Evolutionary conservation across 257 asterid species (phyloP), one percentile per base, ranked within the genome.

Genomic region (Salvia hispanica): DNA sequence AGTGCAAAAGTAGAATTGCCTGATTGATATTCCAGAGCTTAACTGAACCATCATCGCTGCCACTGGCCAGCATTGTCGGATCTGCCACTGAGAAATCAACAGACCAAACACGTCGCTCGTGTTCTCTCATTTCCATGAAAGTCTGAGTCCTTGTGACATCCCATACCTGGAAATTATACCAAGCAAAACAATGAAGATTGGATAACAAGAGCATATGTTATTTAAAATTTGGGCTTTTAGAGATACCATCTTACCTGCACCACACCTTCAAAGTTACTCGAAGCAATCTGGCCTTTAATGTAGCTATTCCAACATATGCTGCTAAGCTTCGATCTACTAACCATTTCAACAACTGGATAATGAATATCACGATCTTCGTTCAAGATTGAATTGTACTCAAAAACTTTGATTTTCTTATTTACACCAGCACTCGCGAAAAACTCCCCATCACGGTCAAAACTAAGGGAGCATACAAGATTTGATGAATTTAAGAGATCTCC

Each of bases 1-100:
- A 88, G 95, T 92, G 91, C 96, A 82, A 84, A 90, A 86, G 67
- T 82, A 90, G 76, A 86, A 85, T 91, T 94, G 96, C 99, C 99
- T 94, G 99, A 94, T 94, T 94, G 88, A 88, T 91, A 89, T 91
- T 94, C 99, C 99, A 94, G 74, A 94, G 98, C 85, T 91, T 94
- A 69, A 91, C 90, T 45, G 96, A 88, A 67, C 99, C 96, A 80
- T 94, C 99, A 63, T 94, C 99, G 53, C 99, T 88, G 58, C 99
- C 98, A 55, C 99, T 94, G 55, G 98, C 99, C 77, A 94, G 83
- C 96, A 91, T 70, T 18, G 96, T 87, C 37, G 99, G 99, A 70
- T 91, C 99, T 72, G 95, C 95, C 59, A 84, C 83, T 10, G 98
- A 94, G 74, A 87, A 94, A 78, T 94, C 98, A 44, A 94, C 84